phyloP scores from a whole-genome alignment of 371 early-diverging fungal species.

The Umbelopsis sp. region DNA sequence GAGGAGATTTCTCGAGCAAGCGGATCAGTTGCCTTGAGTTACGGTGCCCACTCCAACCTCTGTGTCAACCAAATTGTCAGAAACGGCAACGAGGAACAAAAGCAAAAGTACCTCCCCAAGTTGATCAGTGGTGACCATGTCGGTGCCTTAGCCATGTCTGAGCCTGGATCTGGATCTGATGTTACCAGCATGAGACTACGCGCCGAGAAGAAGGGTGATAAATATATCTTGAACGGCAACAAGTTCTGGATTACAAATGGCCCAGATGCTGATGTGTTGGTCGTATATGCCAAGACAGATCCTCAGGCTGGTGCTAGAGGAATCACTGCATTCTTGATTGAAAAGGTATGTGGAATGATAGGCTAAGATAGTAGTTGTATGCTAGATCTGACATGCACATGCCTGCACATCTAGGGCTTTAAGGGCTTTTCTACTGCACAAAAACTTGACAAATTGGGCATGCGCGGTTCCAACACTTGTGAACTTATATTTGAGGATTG shows the following conservation, averaged over 20 bases:
- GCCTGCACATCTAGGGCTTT: conserved; percentile 55
- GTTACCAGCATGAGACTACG: conserved; percentile 92
- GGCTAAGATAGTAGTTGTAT: not conserved
- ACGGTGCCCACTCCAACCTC: conserved; percentile 97
- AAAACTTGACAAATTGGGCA: conserved; percentile 96
- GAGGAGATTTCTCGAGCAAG: conserved; percentile 92
- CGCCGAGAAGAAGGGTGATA: conserved; percentile 85
- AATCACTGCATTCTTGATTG: conserved; percentile 95
- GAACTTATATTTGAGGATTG: conserved; percentile 96
- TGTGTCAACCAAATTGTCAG: conserved; percentile 97
- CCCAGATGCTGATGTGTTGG: conserved; percentile 90
- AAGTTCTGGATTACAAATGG: conserved; percentile 99
- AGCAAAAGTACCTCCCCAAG: conserved; percentile 90
- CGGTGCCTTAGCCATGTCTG: conserved; percentile 97
- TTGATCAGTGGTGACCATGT: conserved; percentile 91
- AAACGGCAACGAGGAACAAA: conserved; percentile 91
- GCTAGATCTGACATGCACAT: not conserved
- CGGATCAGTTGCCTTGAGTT: conserved; percentile 91
- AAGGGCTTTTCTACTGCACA: conserved; percentile 87
- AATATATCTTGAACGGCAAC: conserved; percentile 83
- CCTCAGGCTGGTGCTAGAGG: conserved; percentile 80
- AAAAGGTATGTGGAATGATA: conserved; percentile 66
- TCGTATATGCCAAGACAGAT: conserved; percentile 96
- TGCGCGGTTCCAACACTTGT: conserved; percentile 97
- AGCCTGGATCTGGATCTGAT: conserved; percentile 91